Base-by-base conservation (phyloP, 495 filamentous ascomycete genomes). In the Neurospora intermedia region DNA sequence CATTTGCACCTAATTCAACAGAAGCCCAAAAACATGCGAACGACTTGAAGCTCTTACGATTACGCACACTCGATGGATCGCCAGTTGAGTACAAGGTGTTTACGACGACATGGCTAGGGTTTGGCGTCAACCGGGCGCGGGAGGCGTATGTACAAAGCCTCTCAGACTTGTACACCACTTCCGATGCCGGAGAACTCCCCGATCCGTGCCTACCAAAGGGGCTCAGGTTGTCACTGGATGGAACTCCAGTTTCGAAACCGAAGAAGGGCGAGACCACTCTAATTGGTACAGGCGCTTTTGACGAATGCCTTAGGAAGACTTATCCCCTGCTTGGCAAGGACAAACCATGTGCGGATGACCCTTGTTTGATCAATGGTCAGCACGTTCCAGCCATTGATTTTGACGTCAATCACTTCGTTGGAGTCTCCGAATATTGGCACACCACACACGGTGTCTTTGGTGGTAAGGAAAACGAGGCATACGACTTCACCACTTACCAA, bases 341-440 rank as follows among this genome's bases (percentile, higher is more conserved):
- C 79, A 89, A 90, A 43, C 90, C 92, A 2, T 99, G 96, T 78
- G 80, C 86, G 4, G 92, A 98, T 78, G 78, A 88, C 18, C 96
- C 96, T 0, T 99, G 96, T 80, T 83, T 99, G 43, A 83, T 99
- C 27, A 90, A 96, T 74, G 93, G 96, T 0, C 87, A 93, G 69
- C 94, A 98, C 78, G 93, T 94, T 3, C 96, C 96, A 1, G 94
- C 95, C 1, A 98, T 99, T 71, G 96, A 99, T 80, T 99, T 98
- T 78, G 91, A 96, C 70, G 90, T 99, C 46, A 99, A 99, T 74
- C 96, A 98, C 79, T 99, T 99, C 77, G 91, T 99, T 38, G 96
- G 96, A 9, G 95, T 99, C 71, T 97, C 94, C 20, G 96, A 99
- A 79, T 99, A 97, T 79, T 99, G 96, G 96, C 96, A 99, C 82